Percentiles rank a stretch among this genome's conserved stretches.
These are phyloP conservation scores for Xylariaceae sp. DNA, from an alignment of 2,329 filamentous ascomycete genomes.

Conservation along the genomic window DNA sequence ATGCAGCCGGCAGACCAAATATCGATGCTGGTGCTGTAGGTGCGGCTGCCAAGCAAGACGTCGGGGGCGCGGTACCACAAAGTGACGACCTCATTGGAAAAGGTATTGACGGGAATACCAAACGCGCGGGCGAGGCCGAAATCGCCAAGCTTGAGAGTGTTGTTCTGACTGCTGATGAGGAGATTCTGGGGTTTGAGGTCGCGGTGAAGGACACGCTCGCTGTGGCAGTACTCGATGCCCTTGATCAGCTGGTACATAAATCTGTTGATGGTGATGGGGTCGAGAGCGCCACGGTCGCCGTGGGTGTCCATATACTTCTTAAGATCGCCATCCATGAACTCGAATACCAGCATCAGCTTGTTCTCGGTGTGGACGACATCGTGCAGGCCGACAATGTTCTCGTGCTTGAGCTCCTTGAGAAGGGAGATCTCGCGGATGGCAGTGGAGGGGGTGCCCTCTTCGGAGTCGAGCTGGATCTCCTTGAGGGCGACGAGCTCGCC, in stretches of 20 bases:
- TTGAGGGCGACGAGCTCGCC: constrained; percentile 95
- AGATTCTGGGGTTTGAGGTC: constrained; percentile 96
- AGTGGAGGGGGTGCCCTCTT: constrained; percentile 95
- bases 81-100: constrained; percentile 96
- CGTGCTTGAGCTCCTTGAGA: constrained; percentile 99
- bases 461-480: constrained; percentile 97
- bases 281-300: constrained; percentile 83
- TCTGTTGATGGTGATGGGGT: constrained; percentile 89
- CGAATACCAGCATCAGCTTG: constrained; percentile 98
- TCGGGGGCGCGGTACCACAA: constrained; percentile 97
- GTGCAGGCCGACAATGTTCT: constrained; percentile 95
- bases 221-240: constrained; percentile 96
- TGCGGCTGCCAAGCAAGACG: constrained; percentile 86
- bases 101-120: constrained; percentile 95
- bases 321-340: constrained; percentile 97
- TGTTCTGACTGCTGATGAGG: constrained; percentile 88
- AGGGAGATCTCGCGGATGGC: constrained; percentile 97
- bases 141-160: constrained; percentile 86
- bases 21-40: constrained; percentile 99
- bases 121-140: constrained; percentile 93
- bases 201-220: constrained; percentile 91
- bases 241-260: constrained; percentile 98
- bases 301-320: constrained; percentile 98
- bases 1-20: constrained; percentile 99
- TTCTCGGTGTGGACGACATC: constrained; percentile 99